These are phyloP conservation scores for Suillus spraguei DNA, from an alignment of 768 basidiomycete genomes.

Conservation along the genomic window DNA sequence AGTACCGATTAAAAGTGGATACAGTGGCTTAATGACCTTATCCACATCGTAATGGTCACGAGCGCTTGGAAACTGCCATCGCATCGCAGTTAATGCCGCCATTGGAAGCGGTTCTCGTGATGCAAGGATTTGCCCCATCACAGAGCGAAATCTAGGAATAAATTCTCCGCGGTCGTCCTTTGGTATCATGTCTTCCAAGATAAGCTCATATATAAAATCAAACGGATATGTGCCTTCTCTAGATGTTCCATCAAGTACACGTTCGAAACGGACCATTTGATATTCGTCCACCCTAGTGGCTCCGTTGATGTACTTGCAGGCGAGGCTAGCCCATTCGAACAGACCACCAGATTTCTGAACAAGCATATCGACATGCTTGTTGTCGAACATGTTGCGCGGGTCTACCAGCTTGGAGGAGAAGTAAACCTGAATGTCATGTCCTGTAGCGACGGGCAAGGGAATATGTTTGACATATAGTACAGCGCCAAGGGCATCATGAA, in stretches of 20 bases:
- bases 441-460: slow-evolving; percentile 11
- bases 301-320: slow-evolving; percentile 17
- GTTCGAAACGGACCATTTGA: slow-evolving; percentile 3
- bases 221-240: background rate
- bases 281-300: background rate
- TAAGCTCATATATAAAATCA: slow-evolving; percentile 7
- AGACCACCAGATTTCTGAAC: slow-evolving; percentile 8
- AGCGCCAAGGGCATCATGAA: slow-evolving; percentile 14
- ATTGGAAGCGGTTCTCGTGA: slow-evolving; percentile 9
- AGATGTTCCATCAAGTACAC: background rate
- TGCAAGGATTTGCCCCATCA: slow-evolving; percentile 9
- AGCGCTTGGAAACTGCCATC: background rate
- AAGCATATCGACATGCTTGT: background rate
- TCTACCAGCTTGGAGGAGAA: background rate
- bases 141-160: slow-evolving; percentile 5
- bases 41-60: background rate
- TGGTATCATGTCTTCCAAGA: slow-evolving; percentile 8
- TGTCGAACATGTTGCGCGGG: background rate
- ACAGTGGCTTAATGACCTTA: background rate
- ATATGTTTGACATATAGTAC: background rate
- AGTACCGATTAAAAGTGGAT: slow-evolving; percentile 11
- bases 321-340: slow-evolving; percentile 15
- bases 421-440: slow-evolving; percentile 11
- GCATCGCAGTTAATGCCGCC: background rate
- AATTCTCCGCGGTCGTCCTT: background rate